Percentiles rank a stretch among this genome's conserved stretches.
Conservation (phyloP, 106 monocot genomes). For the Acorus calamus region DNA sequence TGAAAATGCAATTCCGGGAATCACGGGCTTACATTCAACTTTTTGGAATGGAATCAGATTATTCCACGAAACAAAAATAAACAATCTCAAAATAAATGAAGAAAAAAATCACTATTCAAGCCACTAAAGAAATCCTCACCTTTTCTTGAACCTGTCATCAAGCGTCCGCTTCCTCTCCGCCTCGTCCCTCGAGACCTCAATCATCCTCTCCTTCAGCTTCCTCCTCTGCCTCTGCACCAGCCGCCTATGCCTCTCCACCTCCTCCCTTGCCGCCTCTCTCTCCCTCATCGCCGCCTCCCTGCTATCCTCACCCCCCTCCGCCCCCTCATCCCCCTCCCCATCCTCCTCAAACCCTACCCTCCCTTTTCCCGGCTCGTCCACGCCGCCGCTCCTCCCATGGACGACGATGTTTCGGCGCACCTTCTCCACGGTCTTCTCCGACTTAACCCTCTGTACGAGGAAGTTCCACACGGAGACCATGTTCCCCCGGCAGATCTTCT, state of each 20-base stretch:
- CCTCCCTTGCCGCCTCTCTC: conserved; percentile 69
- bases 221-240: conserved; percentile 75
- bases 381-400: conserved; percentile 33
- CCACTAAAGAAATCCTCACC: conserved; percentile 24
- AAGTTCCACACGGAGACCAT: conserved; percentile 86
- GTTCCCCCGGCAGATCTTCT: conserved; percentile 93
- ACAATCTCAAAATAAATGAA: background rate
- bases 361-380: conserved; percentile 4
- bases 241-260: conserved; percentile 52
- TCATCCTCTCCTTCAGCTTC: conserved; percentile 60
- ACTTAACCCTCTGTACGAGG: conserved; percentile 66
- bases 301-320: conserved; percentile 16
- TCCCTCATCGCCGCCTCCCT: conserved; percentile 51
- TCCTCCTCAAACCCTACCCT: conserved; percentile 13
- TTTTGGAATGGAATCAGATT: no score
- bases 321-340: conserved; percentile 14
- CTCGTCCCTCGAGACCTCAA: conserved; percentile 73
- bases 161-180: conserved; percentile 66
- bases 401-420: conserved; percentile 73
- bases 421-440: conserved; percentile 69
- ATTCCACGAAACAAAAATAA: background rate
- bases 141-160: conserved; percentile 65
- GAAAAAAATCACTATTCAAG: background rate
- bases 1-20: no score
- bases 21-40: no score